Evolutionary conservation across 345 rosid genomes (phyloP).

Genomic region (Brassica rapa): DNA sequence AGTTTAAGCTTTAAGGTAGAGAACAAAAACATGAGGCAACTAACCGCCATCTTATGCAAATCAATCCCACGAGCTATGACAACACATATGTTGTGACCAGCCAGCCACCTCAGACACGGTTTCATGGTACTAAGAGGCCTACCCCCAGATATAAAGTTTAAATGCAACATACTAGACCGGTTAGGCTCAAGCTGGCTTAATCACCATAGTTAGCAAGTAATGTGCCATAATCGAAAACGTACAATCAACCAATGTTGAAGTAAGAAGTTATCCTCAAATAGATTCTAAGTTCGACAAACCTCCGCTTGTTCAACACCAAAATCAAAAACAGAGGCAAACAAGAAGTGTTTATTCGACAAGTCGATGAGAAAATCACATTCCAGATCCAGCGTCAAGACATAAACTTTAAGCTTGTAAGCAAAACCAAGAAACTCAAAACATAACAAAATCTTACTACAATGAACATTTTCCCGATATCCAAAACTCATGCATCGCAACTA

Average conservation of each 20-base stretch:
- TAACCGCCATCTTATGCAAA: conserved; percentile 1
- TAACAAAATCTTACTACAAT: neutral
- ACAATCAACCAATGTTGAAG: neutral
- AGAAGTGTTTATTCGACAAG: neutral
- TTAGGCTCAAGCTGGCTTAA: neutral
- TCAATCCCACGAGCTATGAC: neutral
- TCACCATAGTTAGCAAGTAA: neutral
- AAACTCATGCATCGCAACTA: conserved; percentile 1
- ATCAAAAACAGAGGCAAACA: conserved; percentile 11
- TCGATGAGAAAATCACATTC: neutral
- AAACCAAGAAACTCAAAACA: conserved; percentile 8
- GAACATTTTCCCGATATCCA: neutral
- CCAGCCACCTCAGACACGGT: neutral
- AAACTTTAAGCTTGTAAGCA: neutral
- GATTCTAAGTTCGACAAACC: neutral
- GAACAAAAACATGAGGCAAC: neutral
- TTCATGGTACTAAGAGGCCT: neutral
- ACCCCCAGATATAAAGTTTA: neutral
- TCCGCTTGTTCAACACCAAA: neutral
- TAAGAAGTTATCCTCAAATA: neutral
- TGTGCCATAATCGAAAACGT: neutral
- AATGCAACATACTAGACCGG: conserved; percentile 2
- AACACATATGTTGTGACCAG: neutral
- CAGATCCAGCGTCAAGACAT: neutral
- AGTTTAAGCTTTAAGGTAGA: conserved; percentile 8